Base-by-base conservation (phyloP, 768 basidiomycete genomes). In the Agrocybe praecox region DNA sequence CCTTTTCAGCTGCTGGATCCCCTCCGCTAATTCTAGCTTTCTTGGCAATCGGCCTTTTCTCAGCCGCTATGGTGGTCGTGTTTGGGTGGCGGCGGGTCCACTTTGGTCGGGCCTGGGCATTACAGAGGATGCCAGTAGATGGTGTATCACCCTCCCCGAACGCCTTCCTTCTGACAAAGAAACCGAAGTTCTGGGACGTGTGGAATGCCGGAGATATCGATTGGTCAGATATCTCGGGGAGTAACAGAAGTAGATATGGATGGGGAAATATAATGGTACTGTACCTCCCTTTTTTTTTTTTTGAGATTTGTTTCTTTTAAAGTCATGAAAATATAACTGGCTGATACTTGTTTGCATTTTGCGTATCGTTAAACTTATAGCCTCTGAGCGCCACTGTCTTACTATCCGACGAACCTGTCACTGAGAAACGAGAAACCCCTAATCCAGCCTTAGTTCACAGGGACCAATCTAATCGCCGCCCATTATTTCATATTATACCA, bases 1-100 rank as follows among this genome's bases (percentile, higher is more conserved):
- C 32, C 18, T 70, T 76, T 59, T 63, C 72, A n/a, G 62, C 73
- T 1, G 61, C 61, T 1, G 74, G 71, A 11, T 83, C 83, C 0
- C 81, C 83, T 0, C 81, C 83, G 6, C 73, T 87, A 60, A 80
- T 88, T 46, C 74, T 87, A 34, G 83, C 80, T 1, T 83, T 86
- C 63, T 69, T 88, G 22, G 80, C 81, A n/a, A 77, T 85, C 24
- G 83, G 82, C 3, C 62, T 88, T 17, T 83, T 87, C 59, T 67
- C 72, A 18, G 67, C 76, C n/a, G 75, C 75, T 0, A 79, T 86
- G 73, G 56, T 81, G 11, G 69, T 74, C 9, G 74, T 82, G 32
- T 79, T 84, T 46, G 78, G 76, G 12, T 82, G 80, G 77, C 68
- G 76, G 57, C 70, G 75, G 48, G 48, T 76, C 50, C 67, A 73